phyloP scores from a whole-genome alignment of 495 filamentous ascomycete species.

The Diplogelasinospora grovesii region DNA sequence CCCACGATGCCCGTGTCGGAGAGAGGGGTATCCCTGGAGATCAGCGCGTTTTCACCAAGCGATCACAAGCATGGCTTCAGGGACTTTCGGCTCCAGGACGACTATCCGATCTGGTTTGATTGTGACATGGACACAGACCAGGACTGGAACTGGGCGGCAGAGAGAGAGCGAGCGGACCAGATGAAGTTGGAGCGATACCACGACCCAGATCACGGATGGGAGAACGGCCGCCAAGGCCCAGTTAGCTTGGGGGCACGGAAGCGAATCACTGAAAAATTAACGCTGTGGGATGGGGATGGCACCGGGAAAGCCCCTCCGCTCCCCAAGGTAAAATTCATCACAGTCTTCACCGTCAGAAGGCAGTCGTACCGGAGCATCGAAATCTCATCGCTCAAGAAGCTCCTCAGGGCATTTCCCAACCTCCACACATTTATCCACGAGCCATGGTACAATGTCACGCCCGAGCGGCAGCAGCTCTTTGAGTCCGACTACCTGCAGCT shows the following conservation, averaged over 20 bases:
- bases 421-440: conserved; percentile 1
- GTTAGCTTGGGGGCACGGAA: background rate
- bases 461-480: conserved; percentile 4
- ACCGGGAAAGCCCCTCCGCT: background rate
- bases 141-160: background rate
- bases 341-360: background rate
- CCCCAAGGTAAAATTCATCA: background rate
- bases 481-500: background rate
- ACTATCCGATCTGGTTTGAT: conserved; percentile 3
- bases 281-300: background rate
- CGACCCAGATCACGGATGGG: conserved; percentile 1
- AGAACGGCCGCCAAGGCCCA: conserved; percentile 1
- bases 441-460: background rate
- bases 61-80: conserved; percentile 2
- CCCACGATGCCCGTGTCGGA: background rate
- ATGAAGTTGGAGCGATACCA: conserved; percentile 1
- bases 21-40: background rate
- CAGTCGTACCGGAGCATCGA: background rate
- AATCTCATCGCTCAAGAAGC: background rate
- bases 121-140: background rate
- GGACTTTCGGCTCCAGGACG: conserved; percentile 5
- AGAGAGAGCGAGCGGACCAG: background rate
- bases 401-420: background rate
- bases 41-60: conserved; percentile 1
- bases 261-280: background rate